Evolutionary conservation across 2,329 filamentous ascomycete genomes (phyloP).

Genomic region (Chaetomium sp.): DNA sequence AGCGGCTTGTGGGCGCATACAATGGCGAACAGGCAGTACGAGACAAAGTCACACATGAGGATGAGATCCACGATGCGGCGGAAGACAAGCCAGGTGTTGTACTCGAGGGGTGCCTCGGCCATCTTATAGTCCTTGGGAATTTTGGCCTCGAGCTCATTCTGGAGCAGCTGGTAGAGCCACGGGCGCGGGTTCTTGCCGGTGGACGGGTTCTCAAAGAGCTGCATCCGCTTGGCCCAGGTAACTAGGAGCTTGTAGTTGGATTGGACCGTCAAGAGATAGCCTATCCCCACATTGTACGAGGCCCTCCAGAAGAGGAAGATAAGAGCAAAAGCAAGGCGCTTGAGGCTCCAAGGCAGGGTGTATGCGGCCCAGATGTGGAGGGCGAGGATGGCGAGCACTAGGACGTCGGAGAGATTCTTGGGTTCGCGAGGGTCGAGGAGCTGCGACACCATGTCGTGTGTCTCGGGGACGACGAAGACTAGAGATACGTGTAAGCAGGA

Average conservation of each 20-base stretch:
- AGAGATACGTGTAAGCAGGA: conserved; percentile 25
- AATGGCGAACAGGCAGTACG: conserved; percentile 93
- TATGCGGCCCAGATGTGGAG: conserved; percentile 75
- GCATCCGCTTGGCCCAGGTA: conserved; percentile 82
- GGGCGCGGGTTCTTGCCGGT: conserved; percentile 83
- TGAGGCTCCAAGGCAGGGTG: conserved; percentile 67
- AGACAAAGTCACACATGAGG: conserved; percentile 97
- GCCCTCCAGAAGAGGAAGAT: conserved; percentile 92
- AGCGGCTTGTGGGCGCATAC: conserved; percentile 77
- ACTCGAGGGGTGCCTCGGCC: conserved; percentile 90
- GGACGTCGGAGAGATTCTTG: conserved; percentile 86
- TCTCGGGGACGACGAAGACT: conserved; percentile 96
- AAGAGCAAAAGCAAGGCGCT: conserved; percentile 75
- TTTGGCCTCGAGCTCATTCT: conserved; percentile 90
- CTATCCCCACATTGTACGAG: conserved; percentile 92
- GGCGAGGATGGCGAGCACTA: conserved; percentile 77
- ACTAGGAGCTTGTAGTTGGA: conserved; percentile 86
- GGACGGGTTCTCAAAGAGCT: conserved; percentile 80
- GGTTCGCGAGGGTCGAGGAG: conserved; percentile 91
- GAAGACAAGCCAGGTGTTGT: conserved; percentile 98
- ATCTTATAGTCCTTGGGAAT: conserved; percentile 93
- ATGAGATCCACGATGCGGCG: conserved; percentile 94
- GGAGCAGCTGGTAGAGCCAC: conserved; percentile 79
- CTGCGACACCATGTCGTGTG: conserved; percentile 99
- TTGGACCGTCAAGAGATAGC: conserved; percentile 83